Percentiles rank a stretch among this genome's conserved stretches.
These are phyloP conservation scores for Arabidopsis arenosa DNA, from an alignment of 345 rosid species.

Conservation along the genomic window DNA sequence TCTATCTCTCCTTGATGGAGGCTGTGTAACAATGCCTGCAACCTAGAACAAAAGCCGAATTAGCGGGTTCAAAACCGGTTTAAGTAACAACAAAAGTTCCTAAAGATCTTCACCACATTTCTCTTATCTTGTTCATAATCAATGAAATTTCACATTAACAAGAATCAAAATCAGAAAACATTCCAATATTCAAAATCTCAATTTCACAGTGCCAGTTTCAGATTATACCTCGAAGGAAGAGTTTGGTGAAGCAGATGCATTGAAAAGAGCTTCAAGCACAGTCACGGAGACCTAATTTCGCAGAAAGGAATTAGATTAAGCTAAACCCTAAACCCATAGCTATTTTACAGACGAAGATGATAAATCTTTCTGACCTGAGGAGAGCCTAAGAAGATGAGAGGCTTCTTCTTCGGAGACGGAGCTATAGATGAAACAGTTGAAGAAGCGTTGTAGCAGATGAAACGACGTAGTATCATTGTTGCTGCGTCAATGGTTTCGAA, in stretches of 20 bases:
- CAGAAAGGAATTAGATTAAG: neutral
- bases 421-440: slow-evolving; percentile 44
- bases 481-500: slow-evolving; percentile 19
- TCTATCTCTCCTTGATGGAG: slow-evolving; percentile 80
- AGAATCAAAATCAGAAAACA: neutral
- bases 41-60: slow-evolving; percentile 51
- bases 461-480: slow-evolving; percentile 70
- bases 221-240: slow-evolving; percentile 74
- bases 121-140: slow-evolving; percentile 13
- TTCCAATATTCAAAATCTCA: neutral
- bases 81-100: neutral
- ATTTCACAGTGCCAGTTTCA: neutral
- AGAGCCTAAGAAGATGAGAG: slow-evolving; percentile 89
- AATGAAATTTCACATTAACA: neutral
- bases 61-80: too few relatives aligned
- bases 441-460: slow-evolving; percentile 55
- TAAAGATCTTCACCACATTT: slow-evolving; percentile 6
- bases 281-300: slow-evolving; percentile 66
- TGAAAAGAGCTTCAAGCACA: slow-evolving; percentile 82
- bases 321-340: slow-evolving; percentile 13
- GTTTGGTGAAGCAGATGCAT: slow-evolving; percentile 65
- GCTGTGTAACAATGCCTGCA: slow-evolving; percentile 93
- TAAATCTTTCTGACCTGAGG: slow-evolving; percentile 60
- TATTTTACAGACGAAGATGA: neutral
- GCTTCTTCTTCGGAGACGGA: slow-evolving; percentile 60